Conservation (phyloP, 2,329 filamentous ascomycete species). For the Niveomyces coronatus region DNA sequence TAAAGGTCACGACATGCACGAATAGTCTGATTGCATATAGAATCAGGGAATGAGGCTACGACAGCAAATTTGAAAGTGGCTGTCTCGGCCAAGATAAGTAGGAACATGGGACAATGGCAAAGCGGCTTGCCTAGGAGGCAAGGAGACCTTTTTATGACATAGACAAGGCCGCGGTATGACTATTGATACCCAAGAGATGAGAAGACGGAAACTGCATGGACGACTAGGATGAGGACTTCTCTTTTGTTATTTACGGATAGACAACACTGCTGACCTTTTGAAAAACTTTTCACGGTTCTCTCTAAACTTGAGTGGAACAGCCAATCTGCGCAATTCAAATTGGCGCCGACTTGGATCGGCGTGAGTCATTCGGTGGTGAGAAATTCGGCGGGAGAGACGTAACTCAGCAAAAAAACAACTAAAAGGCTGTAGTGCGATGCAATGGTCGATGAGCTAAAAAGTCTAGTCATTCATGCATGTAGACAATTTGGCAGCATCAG, state of each 20-base stretch:
- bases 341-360: too few species aligned
- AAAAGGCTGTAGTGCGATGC: too few species aligned
- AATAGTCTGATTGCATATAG: constrained; percentile 16
- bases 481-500: too few species aligned
- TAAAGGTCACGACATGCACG: constrained; percentile 9
- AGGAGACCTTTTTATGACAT: constrained; percentile 3
- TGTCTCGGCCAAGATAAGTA: constrained; percentile 3
- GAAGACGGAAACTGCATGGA: constrained; percentile 7
- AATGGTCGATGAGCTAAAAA: too few species aligned
- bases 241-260: constrained; percentile 5
- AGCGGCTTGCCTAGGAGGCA: not conserved
- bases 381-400: not conserved
- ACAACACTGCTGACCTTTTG: too few species aligned
- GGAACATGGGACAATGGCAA: not conserved
- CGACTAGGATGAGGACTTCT: constrained; percentile 8
- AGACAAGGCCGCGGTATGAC: not conserved
- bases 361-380: too few species aligned
- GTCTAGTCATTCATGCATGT: too few species aligned
- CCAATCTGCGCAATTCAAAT: too few species aligned
- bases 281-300: too few species aligned
- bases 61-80: too few species aligned
- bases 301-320: too few species aligned
- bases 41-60: too few species aligned
- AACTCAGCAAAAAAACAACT: constrained; percentile 5
- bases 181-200: constrained; percentile 4